Evolutionary conservation across 2,329 filamentous ascomycete genomes (phyloP), one percentile per base, ranked within the genome.

Genomic region (Aspergillus texensis): DNA sequence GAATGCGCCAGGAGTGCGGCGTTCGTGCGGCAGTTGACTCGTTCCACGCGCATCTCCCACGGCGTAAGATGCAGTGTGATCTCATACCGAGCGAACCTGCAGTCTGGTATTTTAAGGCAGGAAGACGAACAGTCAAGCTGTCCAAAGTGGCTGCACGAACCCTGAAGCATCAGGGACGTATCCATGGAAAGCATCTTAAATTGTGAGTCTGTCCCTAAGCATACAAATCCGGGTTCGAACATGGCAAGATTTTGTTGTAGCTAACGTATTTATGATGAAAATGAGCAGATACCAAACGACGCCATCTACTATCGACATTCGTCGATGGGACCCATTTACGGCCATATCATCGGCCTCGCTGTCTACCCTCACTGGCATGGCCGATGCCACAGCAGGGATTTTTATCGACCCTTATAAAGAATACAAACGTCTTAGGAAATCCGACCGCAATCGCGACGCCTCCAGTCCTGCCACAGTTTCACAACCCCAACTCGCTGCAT

Each of bases 1-100:
- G 74, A 32, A 83, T 84, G 70, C 72, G 74, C 8, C 62, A 64
- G 4, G 82, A 84, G 64, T 71, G 70, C 1, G 82, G 81, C 1
- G 77, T 76, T 8, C 65, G 77, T 16, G 64, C 70, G 1, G 82
- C 81, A 2, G 81, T 78, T 3, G 71, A 78, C 43, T 79, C 75
- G 4, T 84, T 85, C 62, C 80, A 84, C 65, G 77, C 66, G 8
- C 63, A 75, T 57, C 62, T 75, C 10, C 70, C 70, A 2, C 8
- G 68, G 6, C 66, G 68, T 8, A 46, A 61, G 24, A 70, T 74
- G 65, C 60, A 65, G n/a, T 76, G 72, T 58, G 60, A 60, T 21
- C 34, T 73, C 4, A 57, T 70, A 30, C 67, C 68, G 1, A 57
- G 63, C 16, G 68, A 74, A 21, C 60, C 71, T 4, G 76, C 77